Evolutionary conservation across 352 stramenopile species (phyloP), one percentile per base, ranked within the genome.

Genomic region (Blastocystis hominis): DNA sequence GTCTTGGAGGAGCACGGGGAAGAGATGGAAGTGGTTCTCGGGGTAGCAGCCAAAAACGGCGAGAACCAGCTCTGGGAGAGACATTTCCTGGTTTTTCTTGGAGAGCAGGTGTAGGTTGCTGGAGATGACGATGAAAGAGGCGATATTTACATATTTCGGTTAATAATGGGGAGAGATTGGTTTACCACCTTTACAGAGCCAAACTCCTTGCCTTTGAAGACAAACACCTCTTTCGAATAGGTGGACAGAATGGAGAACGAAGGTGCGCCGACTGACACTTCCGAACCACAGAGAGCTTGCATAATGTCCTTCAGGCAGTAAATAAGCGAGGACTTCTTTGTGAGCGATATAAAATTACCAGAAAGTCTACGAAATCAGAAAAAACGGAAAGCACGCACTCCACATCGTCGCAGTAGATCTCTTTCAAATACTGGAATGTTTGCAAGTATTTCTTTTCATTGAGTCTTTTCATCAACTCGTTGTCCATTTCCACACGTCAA

Each of bases 341-440:
- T 68, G 13, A 84, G 15, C 20, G 72, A 84, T 36, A 84, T 64
- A 42, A 84, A 84, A 20, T 63, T 68, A 2, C 72, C 72, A 69
- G 55, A 84, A 9, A 66, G 54, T 84, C 72, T 84, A 77, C 30
- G n/a, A 47, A 10, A 1, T 42, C 13, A 50, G 38, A 40, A 54
- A 34, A 2, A 40, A 36, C 9, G 10, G 4, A 20, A 64, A 10
- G 1, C 15, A 61, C 70, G 10, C 46, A 84, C 72, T 84, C 47
- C 9, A 53, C 72, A 68, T 84, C 72, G 9, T 84, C 72, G 42
- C 72, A 84, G 34, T 84, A 84, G 34, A 50, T 38, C 44, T 66
- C 47, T 30, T 84, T 84, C 42, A 84, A 64, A 34, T 84, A 84
- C 20, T 68, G 34, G 36, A 84, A 84, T n/a, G 68, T 66, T 66